These are phyloP conservation scores for Cercospora sp. DNA, from an alignment of 2,329 filamentous ascomycete genomes.

Conservation along the genomic window DNA sequence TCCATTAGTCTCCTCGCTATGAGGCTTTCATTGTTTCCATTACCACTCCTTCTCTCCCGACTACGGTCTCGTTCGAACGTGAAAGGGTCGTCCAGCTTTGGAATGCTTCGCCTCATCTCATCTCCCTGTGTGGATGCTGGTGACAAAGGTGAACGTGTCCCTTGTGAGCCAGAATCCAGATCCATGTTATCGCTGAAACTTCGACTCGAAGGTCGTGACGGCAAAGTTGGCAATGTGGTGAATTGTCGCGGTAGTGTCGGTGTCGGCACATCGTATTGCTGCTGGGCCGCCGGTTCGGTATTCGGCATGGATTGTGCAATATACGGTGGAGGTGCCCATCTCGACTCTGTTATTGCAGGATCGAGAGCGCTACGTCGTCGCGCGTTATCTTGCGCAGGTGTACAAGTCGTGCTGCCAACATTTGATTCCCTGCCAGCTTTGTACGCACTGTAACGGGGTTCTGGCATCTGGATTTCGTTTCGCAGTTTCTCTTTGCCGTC, in stretches of 20 bases:
- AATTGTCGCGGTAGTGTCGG: conserved; percentile 33
- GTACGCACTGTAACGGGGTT: conserved; percentile 83
- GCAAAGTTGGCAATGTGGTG: conserved; percentile 29
- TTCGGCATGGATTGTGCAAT: conserved; percentile 31
- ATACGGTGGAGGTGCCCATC: conserved; percentile 14
- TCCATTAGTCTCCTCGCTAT: conserved; percentile 68
- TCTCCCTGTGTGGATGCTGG: conserved; percentile 18
- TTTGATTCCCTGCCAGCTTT: conserved; percentile 59
- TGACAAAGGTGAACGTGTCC: conserved; percentile 25
- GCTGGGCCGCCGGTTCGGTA: conserved; percentile 30
- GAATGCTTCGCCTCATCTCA: conserved; percentile 8
- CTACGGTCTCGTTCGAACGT: conserved; percentile 34
- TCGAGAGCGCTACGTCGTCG: conserved; percentile 26
- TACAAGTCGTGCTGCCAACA: conserved; percentile 22
- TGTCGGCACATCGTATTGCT: conserved; percentile 27
- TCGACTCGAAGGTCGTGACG: conserved; percentile 35
- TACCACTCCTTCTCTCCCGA: conserved; percentile 69
- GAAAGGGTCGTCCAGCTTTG: conserved; percentile 27
- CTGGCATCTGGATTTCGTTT: conserved; percentile 86
- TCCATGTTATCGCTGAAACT: conserved; percentile 33
- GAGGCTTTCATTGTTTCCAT: conserved; percentile 57
- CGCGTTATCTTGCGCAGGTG: conserved; percentile 18
- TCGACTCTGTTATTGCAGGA: conserved; percentile 5
- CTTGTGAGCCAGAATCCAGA: conserved; percentile 28
- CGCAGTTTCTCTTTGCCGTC: conserved; percentile 90